phyloP scores from a whole-genome alignment of 2,329 filamentous ascomycete species.

The Trichoderma pleuroti region DNA sequence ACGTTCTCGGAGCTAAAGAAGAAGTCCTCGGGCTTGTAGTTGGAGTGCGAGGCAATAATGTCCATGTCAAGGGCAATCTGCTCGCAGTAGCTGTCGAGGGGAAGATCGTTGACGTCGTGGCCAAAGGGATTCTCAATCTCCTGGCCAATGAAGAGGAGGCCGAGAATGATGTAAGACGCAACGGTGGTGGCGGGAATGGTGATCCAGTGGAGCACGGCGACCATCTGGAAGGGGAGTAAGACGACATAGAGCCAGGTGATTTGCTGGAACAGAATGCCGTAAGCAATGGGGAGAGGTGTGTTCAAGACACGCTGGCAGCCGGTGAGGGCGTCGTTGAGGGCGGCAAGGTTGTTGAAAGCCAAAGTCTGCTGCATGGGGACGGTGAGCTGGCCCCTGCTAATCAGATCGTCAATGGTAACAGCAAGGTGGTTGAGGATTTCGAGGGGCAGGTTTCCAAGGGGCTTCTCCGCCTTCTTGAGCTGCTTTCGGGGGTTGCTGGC shows the following conservation, averaged over 20 bases:
- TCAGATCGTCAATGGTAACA: slow-evolving; percentile 60
- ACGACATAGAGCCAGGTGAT: slow-evolving; percentile 84
- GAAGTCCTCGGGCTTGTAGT: slow-evolving; percentile 32
- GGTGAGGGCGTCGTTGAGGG: slow-evolving; percentile 68
- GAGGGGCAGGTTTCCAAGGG: slow-evolving; percentile 77
- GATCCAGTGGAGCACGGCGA: slow-evolving; percentile 61
- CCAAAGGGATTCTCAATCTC: slow-evolving; percentile 87
- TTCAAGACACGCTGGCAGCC: slow-evolving; percentile 75
- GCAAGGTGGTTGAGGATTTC: slow-evolving; percentile 74
- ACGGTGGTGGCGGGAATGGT: slow-evolving; percentile 72
- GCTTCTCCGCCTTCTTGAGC: slow-evolving; percentile 68
- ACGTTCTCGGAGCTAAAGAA: slow-evolving; percentile 41
- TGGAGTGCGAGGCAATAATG: slow-evolving; percentile 58
- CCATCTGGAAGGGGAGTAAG: slow-evolving; percentile 77
- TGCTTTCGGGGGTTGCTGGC: slow-evolving; percentile 73
- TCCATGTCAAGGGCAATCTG: slow-evolving; percentile 73
- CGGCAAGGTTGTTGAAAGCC: slow-evolving; percentile 56
- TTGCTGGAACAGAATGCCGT: slow-evolving; percentile 77
- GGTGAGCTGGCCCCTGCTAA: slow-evolving; percentile 52
- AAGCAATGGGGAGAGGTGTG: slow-evolving; percentile 78
- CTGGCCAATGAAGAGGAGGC: slow-evolving; percentile 67
- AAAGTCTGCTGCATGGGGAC: slow-evolving; percentile 58
- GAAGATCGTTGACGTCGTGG: slow-evolving; percentile 77
- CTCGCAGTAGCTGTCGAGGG: slow-evolving; percentile 71
- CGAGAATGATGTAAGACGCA: slow-evolving; percentile 79